A percentile compares a stretch with the other conserved stretches of the same genome.
Conservation (phyloP, 441 rosid species). For the Populus hybrid region DNA sequence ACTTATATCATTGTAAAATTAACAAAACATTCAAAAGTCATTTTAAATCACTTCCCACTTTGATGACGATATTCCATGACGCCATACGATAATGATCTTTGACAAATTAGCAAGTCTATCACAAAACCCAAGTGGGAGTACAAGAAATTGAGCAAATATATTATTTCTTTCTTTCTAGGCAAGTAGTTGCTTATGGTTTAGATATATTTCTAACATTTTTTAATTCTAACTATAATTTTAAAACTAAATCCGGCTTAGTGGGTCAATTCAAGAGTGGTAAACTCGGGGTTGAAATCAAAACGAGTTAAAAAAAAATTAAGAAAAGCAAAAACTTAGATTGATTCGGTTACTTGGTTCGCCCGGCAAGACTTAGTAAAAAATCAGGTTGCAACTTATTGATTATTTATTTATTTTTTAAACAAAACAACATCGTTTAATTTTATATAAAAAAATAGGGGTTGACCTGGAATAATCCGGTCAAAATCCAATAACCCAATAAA, state of each 20-base stretch:
- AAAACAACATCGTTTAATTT: no score
- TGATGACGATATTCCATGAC: no score
- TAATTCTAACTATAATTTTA: rapidly evolving
- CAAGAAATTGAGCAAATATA: no score
- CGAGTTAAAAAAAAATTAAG: no score
- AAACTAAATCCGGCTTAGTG: rapidly evolving
- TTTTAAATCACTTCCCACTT: no score
- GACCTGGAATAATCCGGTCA: rapidly evolving
- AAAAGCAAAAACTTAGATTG: rapidly evolving
- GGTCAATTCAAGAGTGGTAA: rapidly evolving
- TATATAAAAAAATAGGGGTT: rapidly evolving
- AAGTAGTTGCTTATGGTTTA: no score
- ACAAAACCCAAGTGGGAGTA: background rate
- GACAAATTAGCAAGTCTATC: background rate
- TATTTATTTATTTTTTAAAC: no score
- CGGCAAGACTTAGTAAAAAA: no score
- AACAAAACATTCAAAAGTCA: no score
- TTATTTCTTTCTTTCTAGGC: no score
- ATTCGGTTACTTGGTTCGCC: rapidly evolving
- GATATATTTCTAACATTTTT: no score
- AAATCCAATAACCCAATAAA: rapidly evolving
- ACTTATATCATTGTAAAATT: no score
- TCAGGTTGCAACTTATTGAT: rapidly evolving
- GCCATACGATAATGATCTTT: background rate
- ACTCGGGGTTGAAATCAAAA: rapidly evolving